Conservation (phyloP, 228 moss, liverwort and hornwort genomes). For the Sphagnum fallax region DNA sequence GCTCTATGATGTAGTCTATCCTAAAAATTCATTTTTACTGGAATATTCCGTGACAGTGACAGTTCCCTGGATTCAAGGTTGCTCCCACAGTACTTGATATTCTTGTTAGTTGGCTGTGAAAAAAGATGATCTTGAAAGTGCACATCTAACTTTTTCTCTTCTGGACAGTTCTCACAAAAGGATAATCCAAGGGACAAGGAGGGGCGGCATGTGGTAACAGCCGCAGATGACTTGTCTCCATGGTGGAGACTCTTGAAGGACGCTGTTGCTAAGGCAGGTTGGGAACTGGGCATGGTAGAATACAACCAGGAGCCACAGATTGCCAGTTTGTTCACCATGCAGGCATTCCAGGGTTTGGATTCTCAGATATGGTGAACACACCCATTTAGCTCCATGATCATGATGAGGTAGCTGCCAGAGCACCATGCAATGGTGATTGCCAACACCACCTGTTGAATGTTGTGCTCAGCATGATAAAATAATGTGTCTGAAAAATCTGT, state of each 20-base stretch:
- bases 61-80: no score
- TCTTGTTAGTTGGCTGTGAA: no score
- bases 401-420: conserved; percentile 47
- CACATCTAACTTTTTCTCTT: background rate
- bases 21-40: no score
- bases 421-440: no score
- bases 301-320: conserved; percentile 63
- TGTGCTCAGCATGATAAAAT: background rate
- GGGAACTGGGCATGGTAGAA: conserved; percentile 46
- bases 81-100: no score
- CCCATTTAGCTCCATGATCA: conserved; percentile 37
- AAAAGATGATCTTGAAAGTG: no score
- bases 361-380: conserved; percentile 46
- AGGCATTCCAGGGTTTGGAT: conserved; percentile 34
- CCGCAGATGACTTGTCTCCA: conserved; percentile 51
- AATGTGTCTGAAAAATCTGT: background rate
- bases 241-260: conserved; percentile 68
- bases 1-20: no score
- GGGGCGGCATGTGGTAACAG: conserved; percentile 27
- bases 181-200: conserved; percentile 23
- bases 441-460: background rate
- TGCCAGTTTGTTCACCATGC: conserved; percentile 32
- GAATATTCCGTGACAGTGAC: no score
- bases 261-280: conserved; percentile 57
- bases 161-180: conserved; percentile 37